phyloP scores from a whole-genome alignment of 208 protist species.

The Endotrypanum monterogeii region DNA sequence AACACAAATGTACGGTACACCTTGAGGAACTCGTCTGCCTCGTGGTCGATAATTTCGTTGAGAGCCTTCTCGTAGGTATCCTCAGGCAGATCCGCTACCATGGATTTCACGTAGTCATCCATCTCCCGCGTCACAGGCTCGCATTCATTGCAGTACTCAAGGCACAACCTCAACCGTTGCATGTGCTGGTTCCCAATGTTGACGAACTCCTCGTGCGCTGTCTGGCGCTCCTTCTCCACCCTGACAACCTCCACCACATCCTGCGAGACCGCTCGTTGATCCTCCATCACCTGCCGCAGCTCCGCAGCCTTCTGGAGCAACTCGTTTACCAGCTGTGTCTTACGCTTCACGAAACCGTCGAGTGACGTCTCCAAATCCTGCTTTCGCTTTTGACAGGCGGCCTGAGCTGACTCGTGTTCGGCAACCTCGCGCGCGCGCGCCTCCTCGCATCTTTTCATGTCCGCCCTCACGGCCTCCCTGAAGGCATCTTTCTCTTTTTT shows the following conservation, averaged over 20 bases:
- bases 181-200: slow-evolving; percentile 66
- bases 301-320: slow-evolving; percentile 60
- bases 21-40: slow-evolving; percentile 55
- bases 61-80: slow-evolving; percentile 49
- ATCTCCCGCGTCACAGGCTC: slow-evolving; percentile 49
- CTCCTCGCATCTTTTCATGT: slow-evolving; percentile 52
- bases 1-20: slow-evolving; percentile 75
- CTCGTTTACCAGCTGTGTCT: slow-evolving; percentile 62
- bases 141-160: slow-evolving; percentile 63
- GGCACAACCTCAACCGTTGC: slow-evolving; percentile 55
- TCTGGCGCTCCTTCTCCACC: slow-evolving; percentile 59
- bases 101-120: slow-evolving; percentile 58
- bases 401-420: slow-evolving; percentile 37
- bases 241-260: slow-evolving; percentile 44
- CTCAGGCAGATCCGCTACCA: slow-evolving; percentile 53
- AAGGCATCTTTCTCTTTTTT: slow-evolving; percentile 44
- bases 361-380: slow-evolving; percentile 37
- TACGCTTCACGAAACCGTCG: slow-evolving; percentile 36
- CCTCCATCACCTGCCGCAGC: slow-evolving; percentile 55
- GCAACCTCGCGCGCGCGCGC: slow-evolving; percentile 48
- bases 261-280: slow-evolving; percentile 60
- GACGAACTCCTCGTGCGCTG: slow-evolving; percentile 79
- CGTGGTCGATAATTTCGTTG: slow-evolving; percentile 45
- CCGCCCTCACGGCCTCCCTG: slow-evolving; percentile 39
- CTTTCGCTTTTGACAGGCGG: slow-evolving; percentile 40